Percentiles rank a stretch among this genome's conserved stretches.
Conservation (phyloP, 495 filamentous ascomycete genomes). For the Hyaloscypha finlandica region DNA sequence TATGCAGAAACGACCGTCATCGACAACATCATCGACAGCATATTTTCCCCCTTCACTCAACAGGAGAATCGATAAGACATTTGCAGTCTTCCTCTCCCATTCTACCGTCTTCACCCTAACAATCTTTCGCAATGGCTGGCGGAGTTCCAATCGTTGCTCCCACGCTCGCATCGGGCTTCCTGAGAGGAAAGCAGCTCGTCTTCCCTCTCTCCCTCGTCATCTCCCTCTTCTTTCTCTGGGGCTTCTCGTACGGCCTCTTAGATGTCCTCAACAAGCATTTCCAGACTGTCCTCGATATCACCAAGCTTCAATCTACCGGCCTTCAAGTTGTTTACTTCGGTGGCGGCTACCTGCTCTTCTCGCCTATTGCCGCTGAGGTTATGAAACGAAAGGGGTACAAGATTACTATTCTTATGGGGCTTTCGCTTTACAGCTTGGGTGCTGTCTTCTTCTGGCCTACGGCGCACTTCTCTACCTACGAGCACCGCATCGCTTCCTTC, state of each 20-base stretch:
- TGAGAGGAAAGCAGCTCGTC: slow-evolving; percentile 24
- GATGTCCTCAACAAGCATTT: slow-evolving; percentile 69
- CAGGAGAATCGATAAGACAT: neutral
- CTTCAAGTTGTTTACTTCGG: slow-evolving; percentile 46
- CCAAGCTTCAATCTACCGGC: slow-evolving; percentile 40
- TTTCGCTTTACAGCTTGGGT: slow-evolving; percentile 26
- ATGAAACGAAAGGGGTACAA: slow-evolving; percentile 44
- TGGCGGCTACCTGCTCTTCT: slow-evolving; percentile 62
- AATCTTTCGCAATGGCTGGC: slow-evolving; percentile 23
- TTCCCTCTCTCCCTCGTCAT: slow-evolving; percentile 55
- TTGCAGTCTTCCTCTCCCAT: slow-evolving; percentile 1
- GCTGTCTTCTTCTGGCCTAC: slow-evolving; percentile 30
- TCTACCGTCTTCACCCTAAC: slow-evolving; percentile 2
- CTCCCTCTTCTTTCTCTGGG: slow-evolving; percentile 84
- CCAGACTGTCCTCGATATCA: slow-evolving; percentile 44
- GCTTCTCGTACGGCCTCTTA: slow-evolving; percentile 82
- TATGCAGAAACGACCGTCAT: slow-evolving; percentile 7
- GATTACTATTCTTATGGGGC: slow-evolving; percentile 38
- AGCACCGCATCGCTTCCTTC: slow-evolving; percentile 48
- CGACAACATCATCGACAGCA: slow-evolving; percentile 16
- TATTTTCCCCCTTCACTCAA: slow-evolving; percentile 14
- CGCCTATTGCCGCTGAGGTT: slow-evolving; percentile 55
- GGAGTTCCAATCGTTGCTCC: slow-evolving; percentile 23
- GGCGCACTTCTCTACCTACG: slow-evolving; percentile 25
- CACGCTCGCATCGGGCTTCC: slow-evolving; percentile 22